Conservation (phyloP, 345 rosid genomes). For the Capsella bursapastoris region DNA sequence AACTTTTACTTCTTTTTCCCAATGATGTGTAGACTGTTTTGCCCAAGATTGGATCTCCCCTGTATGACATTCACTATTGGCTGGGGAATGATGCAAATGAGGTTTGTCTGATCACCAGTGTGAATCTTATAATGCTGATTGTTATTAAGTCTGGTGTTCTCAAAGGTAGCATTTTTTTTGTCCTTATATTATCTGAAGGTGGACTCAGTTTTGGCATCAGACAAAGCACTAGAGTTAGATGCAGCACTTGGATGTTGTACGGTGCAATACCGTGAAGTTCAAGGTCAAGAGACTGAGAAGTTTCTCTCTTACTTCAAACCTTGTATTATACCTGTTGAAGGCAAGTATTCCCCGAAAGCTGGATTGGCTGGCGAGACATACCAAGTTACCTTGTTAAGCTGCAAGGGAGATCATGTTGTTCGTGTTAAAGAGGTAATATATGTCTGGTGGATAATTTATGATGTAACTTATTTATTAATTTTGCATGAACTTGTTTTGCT, state of each 20-base stretch:
- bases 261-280: constrained; percentile 87
- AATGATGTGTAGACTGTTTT: constrained; percentile 57
- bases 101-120: constrained; percentile 42
- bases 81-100: constrained; percentile 68
- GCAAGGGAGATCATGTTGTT: constrained; percentile 85
- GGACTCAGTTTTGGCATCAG: constrained; percentile 69
- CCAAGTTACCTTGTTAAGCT: constrained; percentile 55
- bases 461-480: background rate
- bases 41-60: constrained; percentile 57
- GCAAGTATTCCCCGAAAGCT: constrained; percentile 53
- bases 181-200: constrained; percentile 48
- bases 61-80: constrained; percentile 85
- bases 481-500: background rate
- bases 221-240: constrained; percentile 81
- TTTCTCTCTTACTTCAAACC: constrained; percentile 87
- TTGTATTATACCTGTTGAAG: constrained; percentile 81
- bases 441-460: background rate
- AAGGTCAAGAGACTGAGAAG: constrained; percentile 81
- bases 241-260: constrained; percentile 75
- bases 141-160: no score
- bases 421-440: constrained; percentile 80
- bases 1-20: background rate
- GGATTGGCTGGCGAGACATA: constrained; percentile 51
- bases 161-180: background rate
- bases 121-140: no score